Evolutionary conservation across 257 asterid genomes (phyloP).

Genomic region (Craterostigma plantagineum): DNA sequence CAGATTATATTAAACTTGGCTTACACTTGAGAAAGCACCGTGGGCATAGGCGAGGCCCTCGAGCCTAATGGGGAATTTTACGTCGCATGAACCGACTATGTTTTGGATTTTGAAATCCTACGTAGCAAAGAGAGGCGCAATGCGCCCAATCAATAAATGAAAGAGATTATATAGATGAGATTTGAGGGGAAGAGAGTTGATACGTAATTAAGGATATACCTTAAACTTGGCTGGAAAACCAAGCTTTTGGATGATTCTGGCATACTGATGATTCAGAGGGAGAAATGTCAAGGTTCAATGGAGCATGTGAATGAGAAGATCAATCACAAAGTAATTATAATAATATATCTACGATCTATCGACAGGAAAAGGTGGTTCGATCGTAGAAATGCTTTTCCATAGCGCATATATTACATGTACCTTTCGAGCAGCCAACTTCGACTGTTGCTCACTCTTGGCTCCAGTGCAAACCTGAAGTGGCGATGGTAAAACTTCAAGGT

Average conservation of each 20-base stretch:
- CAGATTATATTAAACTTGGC: background rate
- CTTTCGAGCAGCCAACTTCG: slow-evolving; percentile 67
- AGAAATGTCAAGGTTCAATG: background rate
- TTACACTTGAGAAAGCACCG: slow-evolving; percentile 64
- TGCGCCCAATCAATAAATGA: slow-evolving; percentile 1
- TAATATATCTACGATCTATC: background rate
- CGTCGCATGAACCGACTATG: slow-evolving; percentile 71
- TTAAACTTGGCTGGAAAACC: slow-evolving; percentile 67
- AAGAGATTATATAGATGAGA: background rate
- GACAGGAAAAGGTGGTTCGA: no score
- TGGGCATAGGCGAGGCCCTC: slow-evolving; percentile 72
- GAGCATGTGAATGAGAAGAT: slow-evolving; percentile 4
- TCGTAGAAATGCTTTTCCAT: no score
- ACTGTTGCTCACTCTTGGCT: slow-evolving; percentile 70
- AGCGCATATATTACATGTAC: slow-evolving; percentile 15
- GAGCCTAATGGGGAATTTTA: slow-evolving; percentile 55
- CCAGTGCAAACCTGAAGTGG: slow-evolving; percentile 58
- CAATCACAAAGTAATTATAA: no score
- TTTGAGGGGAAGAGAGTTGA: background rate
- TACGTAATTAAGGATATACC: slow-evolving; percentile 19
- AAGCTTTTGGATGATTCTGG: slow-evolving; percentile 62
- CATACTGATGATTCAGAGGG: slow-evolving; percentile 30
- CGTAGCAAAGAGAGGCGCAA: background rate
- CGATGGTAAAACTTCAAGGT: background rate
- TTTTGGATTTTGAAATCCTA: slow-evolving; percentile 76